A percentile compares a stretch with the other conserved stretches of the same genome.
Conservation (phyloP, 305 asterid species). For the Fraxinus ornus region DNA sequence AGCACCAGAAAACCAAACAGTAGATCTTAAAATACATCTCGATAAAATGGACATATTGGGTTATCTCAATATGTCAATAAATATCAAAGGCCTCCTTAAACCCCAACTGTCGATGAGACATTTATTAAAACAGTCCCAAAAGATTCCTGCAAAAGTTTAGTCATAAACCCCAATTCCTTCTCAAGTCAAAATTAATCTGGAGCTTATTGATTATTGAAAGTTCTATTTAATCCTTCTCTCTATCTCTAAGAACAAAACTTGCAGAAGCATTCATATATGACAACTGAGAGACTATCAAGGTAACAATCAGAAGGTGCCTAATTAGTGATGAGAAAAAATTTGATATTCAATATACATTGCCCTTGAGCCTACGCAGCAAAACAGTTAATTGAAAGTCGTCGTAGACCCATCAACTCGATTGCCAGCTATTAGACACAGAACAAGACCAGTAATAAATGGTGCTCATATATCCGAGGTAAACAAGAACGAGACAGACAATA, state of each 20-base stretch:
- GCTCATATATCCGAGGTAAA: neutral
- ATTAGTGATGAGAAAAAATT: neutral
- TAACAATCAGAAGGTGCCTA: neutral
- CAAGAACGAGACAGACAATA: neutral
- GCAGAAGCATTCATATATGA: neutral
- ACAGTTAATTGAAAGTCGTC: neutral
- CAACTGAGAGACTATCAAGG: neutral
- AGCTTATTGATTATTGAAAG: neutral
- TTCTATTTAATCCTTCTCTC: neutral
- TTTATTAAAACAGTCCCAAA: neutral
- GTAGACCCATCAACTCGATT: neutral
- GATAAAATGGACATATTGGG: neutral
- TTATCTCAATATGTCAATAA: neutral
- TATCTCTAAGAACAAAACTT: neutral
- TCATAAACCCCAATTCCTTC: neutral
- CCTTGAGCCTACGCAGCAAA: neutral
- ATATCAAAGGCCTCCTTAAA: neutral
- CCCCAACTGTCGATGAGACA: neutral
- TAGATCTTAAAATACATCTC: neutral
- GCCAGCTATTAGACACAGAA: neutral
- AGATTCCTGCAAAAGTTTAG: neutral
- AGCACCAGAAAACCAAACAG: neutral
- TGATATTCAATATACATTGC: neutral
- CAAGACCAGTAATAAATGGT: slow-evolving; percentile 1
- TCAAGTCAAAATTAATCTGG: neutral